Percentiles rank a stretch among this genome's conserved stretches.
Evolutionary conservation across 1,284 basidiomycete species (phyloP).

Genomic region (Sporisorium exsertum): DNA sequence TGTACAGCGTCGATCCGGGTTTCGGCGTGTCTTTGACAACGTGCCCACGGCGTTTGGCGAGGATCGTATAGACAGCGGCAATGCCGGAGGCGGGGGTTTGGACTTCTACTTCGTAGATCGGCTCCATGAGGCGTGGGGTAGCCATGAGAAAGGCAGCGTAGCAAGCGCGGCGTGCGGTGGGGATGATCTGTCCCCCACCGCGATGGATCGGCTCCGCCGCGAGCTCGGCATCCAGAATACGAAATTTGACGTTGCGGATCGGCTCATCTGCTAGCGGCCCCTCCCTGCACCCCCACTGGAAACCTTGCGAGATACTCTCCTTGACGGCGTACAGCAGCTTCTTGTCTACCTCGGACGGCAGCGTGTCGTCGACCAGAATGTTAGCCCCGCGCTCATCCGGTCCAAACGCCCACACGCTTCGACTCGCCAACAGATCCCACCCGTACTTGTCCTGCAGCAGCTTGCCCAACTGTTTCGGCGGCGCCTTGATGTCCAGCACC

Average conservation of each 20-base stretch:
- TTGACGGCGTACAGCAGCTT: slow-evolving; percentile 87
- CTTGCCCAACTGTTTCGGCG: slow-evolving; percentile 62
- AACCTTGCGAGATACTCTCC: slow-evolving; percentile 97
- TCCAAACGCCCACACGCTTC: slow-evolving; percentile 99
- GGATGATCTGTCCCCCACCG: slow-evolving; percentile 97
- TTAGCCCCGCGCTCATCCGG: slow-evolving; percentile 91
- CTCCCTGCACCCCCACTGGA: slow-evolving; percentile 98
- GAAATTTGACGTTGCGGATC: slow-evolving; percentile 98
- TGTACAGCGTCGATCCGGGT: slow-evolving; percentile 95
- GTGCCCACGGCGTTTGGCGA: slow-evolving; percentile 94
- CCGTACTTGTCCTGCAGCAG: slow-evolving; percentile 79
- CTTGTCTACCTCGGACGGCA: slow-evolving; percentile 96
- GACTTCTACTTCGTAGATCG: slow-evolving; percentile 97
- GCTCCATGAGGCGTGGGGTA: slow-evolving; percentile 78
- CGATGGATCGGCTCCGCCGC: slow-evolving; percentile 96
- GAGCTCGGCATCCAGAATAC: slow-evolving; percentile 88
- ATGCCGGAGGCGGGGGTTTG: slow-evolving; percentile 98
- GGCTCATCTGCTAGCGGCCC: slow-evolving; percentile 98
- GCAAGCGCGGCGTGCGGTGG: slow-evolving; percentile 94
- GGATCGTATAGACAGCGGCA: slow-evolving; percentile 95
- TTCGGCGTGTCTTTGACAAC: slow-evolving; percentile 98
- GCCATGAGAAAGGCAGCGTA: slow-evolving; percentile 97
- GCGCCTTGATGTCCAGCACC: slow-evolving; percentile 53
- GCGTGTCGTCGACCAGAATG: slow-evolving; percentile 91
- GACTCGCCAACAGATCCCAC: slow-evolving; percentile 95